Evolutionary conservation across 352 stramenopile genomes (phyloP).

Genomic region (Phytophthora sp.): DNA sequence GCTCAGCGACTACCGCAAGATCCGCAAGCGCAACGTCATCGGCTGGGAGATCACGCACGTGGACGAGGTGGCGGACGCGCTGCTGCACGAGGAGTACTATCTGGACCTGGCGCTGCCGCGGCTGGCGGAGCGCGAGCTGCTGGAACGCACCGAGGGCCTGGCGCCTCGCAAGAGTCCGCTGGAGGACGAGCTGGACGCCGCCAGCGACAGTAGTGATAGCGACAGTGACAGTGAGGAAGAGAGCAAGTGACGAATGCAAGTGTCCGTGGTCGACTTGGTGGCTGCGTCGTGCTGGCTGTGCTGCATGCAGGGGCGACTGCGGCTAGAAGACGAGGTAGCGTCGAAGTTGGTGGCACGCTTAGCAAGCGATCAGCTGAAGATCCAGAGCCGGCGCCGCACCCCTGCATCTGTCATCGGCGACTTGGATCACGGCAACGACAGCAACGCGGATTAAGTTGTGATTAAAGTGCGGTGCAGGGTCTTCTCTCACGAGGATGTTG

Average conservation of each 20-base stretch:
- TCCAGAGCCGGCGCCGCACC: too few relatives aligned
- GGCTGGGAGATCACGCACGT: conserved; percentile 95
- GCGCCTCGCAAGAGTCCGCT: conserved; percentile 69
- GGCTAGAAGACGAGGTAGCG: too few relatives aligned
- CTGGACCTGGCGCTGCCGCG: conserved; percentile 95
- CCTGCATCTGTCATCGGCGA: too few relatives aligned
- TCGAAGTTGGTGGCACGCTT: too few relatives aligned
- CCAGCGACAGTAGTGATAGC: conserved; percentile 22
- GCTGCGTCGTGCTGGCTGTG: conserved; percentile 8
- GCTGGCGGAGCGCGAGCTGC: conserved; percentile 84
- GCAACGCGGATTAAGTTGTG: too few relatives aligned
- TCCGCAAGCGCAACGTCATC: conserved; percentile 85
- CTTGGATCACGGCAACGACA: too few relatives aligned
- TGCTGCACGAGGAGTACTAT: conserved; percentile 93
- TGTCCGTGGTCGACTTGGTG: background rate
- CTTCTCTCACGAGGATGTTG: too few relatives aligned
- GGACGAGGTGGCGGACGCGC: conserved; percentile 96
- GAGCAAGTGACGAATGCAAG: background rate
- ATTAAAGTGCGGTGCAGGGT: too few relatives aligned
- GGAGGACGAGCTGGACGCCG: conserved; percentile 75
- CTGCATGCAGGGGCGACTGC: too few relatives aligned
- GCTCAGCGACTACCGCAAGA: conserved; percentile 96
- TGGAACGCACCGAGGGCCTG: conserved; percentile 83
- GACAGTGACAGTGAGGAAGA: conserved; percentile 22
- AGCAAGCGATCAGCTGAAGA: too few relatives aligned